phyloP scores from a whole-genome alignment of 1,284 basidiomycete species.

The Moesziomyces antarcticus region DNA sequence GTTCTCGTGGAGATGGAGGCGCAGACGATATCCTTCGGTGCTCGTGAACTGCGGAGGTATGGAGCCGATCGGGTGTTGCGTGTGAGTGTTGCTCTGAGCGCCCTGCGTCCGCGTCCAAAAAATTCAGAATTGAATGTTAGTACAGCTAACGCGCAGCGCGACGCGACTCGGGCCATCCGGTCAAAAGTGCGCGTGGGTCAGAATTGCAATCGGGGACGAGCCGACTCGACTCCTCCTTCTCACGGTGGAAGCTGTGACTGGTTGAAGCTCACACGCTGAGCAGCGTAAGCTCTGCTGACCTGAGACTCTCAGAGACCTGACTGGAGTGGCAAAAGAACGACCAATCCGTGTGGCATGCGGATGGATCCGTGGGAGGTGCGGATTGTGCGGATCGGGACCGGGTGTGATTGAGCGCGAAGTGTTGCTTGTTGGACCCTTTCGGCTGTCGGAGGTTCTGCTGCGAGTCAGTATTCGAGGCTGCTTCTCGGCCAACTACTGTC shows the following conservation, averaged over 20 bases:
- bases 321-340: no score
- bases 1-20: neutral
- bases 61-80: neutral
- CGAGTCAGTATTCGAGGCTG: no score
- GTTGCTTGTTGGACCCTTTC: neutral
- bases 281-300: no score
- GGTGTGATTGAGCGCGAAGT: neutral
- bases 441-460: neutral
- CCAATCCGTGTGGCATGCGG: no score
- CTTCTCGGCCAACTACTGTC: neutral
- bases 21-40: neutral
- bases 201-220: neutral
- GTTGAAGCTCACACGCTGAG: no score
- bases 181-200: neutral
- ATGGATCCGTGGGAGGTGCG: no score
- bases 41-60: neutral
- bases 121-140: constrained; percentile 14
- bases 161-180: constrained; percentile 23
- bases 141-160: constrained; percentile 16
- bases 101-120: constrained; percentile 4
- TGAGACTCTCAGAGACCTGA: no score
- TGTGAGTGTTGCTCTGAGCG: constrained; percentile 32
- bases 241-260: no score
- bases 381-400: neutral
- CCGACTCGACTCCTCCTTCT: no score